A percentile compares a stretch with the other conserved stretches of the same genome.
These are phyloP conservation scores for Moricandia arvensis DNA, from an alignment of 345 rosid genomes.

Conservation along the genomic window DNA sequence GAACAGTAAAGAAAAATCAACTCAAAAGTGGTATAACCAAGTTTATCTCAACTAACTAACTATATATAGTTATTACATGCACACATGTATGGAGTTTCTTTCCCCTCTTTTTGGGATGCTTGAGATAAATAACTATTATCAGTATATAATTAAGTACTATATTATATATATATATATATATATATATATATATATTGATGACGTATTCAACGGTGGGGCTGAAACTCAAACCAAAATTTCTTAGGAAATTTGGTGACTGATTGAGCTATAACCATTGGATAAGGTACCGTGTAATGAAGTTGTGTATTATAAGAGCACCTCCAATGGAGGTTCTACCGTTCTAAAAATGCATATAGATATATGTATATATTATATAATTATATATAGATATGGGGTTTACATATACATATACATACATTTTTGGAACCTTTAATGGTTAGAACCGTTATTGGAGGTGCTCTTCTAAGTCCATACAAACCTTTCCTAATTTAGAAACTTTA, in stretches of 20 bases:
- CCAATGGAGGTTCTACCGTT: too few relatives aligned
- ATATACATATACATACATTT: too few relatives aligned
- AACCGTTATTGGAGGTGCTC: too few relatives aligned
- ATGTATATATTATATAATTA: too few relatives aligned
- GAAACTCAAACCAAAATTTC: not conserved
- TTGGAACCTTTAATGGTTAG: too few relatives aligned
- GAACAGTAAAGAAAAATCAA: not conserved
- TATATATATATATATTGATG: not conserved
- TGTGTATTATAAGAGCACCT: too few relatives aligned
- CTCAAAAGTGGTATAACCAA: constrained; percentile 25
- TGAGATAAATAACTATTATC: constrained; percentile 3
- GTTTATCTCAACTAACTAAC: constrained; percentile 42
- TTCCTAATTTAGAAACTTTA: not conserved
- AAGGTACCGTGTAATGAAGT: not conserved
- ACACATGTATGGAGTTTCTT: constrained; percentile 28
- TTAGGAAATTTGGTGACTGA: not conserved
- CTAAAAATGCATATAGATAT: too few relatives aligned
- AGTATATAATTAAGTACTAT: not conserved
- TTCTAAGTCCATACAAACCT: not conserved
- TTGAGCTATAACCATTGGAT: not conserved
- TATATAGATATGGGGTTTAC: too few relatives aligned
- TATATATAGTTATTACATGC: constrained; percentile 15
- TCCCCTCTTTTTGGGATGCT: constrained; percentile 11
- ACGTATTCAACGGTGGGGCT: not conserved
- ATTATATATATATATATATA: too few relatives aligned